Evolutionary conservation across 148 eudicot genomes (phyloP), one percentile per base, ranked within the genome.

Genomic region (Chenopodium formosanum): DNA sequence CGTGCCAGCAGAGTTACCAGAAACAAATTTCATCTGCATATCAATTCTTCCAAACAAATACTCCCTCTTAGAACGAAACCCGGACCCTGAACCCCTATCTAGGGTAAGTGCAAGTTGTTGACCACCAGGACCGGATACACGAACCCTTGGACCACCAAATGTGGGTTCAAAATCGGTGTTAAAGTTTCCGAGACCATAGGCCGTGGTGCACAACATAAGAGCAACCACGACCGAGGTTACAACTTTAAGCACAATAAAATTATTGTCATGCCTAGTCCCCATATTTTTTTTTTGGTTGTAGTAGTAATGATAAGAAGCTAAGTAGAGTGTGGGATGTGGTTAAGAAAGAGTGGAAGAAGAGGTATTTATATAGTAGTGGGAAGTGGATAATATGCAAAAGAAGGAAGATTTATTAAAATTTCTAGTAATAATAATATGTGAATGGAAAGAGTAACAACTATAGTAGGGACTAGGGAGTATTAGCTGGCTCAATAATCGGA

Each of bases 1-100:
- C 6, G 90, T 88, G 68, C 92, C 92, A 60, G 92, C 86, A 68
- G 91, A 89, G 72, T 89, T 82, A 74, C 90, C 90, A 50, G 86
- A 69, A 1, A 89, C 89, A 4, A 89, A 82, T 70, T 89, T 88
- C 64, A 88, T 71, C 25, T 86, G 84, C 90, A 88, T 89, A 73
- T 89, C 92, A 32, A 89, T 74, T 78, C 90, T 84, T 7, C 92
- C 92, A 52, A 82, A 88, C 75, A 89, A 58, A 60, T 84, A 89
- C 56, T 86, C 89, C 14, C 74, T 84, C 81, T 84, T 89, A 12
- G 91, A 89, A 1, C 71, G 63, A 3, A 88, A 88, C 1, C 92
- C 92, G 5, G 92, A 86, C 19, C 91, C 91, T 4, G 90, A 89
- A 74, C 25, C 52, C 75, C 77, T 76, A 79, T 89, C 91, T 17